These are phyloP conservation scores for Scutellaria barbata DNA, from an alignment of 257 asterid species.

Conservation along the genomic window DNA sequence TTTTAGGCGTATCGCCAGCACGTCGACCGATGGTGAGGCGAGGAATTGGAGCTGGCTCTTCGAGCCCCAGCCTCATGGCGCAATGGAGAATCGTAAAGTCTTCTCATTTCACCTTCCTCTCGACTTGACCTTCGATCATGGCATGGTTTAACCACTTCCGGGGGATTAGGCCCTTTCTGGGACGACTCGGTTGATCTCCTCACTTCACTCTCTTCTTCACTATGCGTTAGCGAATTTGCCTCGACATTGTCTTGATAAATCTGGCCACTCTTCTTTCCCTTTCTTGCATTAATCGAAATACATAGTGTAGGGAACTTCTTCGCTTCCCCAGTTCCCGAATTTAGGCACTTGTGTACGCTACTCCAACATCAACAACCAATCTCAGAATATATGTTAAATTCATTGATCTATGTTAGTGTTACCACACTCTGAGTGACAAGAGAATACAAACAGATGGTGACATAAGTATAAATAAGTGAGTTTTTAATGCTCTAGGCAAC, in stretches of 20 bases:
- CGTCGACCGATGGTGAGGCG: constrained; percentile 61
- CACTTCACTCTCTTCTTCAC: constrained; percentile 29
- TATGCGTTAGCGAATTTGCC: constrained; percentile 45
- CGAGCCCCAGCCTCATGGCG: constrained; percentile 40
- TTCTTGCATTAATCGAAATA: constrained; percentile 72
- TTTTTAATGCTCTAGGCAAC: too few species aligned
- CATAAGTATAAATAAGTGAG: background rate
- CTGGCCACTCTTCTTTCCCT: constrained; percentile 47
- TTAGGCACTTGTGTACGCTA: constrained; percentile 65
- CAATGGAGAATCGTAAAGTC: constrained; percentile 57
- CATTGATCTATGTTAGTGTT: background rate
- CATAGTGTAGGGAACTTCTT: constrained; percentile 65
- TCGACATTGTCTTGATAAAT: constrained; percentile 43
- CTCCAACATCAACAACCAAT: constrained; percentile 36
- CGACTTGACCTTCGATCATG: constrained; percentile 26
- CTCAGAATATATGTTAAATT: background rate
- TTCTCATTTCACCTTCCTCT: constrained; percentile 65
- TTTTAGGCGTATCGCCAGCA: constrained; percentile 70
- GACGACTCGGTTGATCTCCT: too few species aligned
- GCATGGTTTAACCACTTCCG: too few species aligned
- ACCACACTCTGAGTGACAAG: background rate
- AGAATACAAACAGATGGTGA: background rate
- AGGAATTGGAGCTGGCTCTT: constrained; percentile 53
- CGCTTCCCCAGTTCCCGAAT: constrained; percentile 83
- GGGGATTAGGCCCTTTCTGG: too few species aligned